A percentile compares a stretch with the other conserved stretches of the same genome.
Evolutionary conservation across 192 early-diverging fungal species (phyloP).

Genomic region (Jimgerdemannia flammicorona): DNA sequence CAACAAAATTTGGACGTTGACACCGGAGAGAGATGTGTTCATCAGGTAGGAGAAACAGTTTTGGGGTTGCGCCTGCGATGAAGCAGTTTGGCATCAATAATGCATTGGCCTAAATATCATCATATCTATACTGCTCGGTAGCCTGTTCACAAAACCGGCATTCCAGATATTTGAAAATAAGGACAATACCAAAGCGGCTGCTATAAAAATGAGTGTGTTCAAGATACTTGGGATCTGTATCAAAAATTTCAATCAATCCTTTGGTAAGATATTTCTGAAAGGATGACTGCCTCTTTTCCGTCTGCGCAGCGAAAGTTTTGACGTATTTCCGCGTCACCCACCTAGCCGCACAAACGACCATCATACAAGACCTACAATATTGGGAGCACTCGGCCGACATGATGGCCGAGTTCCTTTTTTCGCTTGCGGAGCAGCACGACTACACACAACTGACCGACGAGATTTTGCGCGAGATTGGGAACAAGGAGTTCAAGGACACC

Average conservation of each 20-base stretch:
- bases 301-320: not conserved
- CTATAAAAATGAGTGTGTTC: slow-evolving; percentile 58
- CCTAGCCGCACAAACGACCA: slow-evolving; percentile 64
- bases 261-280: slow-evolving; percentile 41
- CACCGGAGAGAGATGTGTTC: slow-evolving; percentile 65
- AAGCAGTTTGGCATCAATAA: not conserved
- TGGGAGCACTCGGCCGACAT: slow-evolving; percentile 80
- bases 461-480: slow-evolving; percentile 63
- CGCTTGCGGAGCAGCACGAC: slow-evolving; percentile 56
- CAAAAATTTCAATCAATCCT: slow-evolving; percentile 73
- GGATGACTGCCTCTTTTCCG: not conserved
- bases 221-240: slow-evolving; percentile 72
- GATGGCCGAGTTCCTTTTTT: slow-evolving; percentile 75
- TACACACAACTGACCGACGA: slow-evolving; percentile 69
- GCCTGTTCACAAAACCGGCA: slow-evolving; percentile 71
- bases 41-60: slow-evolving; percentile 41
- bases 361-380: slow-evolving; percentile 80
- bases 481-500: slow-evolving; percentile 49
- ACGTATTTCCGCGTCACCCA: not conserved
- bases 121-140: slow-evolving; percentile 1
- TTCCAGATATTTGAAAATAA: slow-evolving; percentile 82
- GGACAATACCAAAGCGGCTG: slow-evolving; percentile 56
- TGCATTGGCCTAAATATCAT: not conserved
- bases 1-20: slow-evolving; percentile 66
- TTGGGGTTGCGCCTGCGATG: not conserved